phyloP scores from a whole-genome alignment of 148 eudicot genomes.

The Agrostemma githago region DNA sequence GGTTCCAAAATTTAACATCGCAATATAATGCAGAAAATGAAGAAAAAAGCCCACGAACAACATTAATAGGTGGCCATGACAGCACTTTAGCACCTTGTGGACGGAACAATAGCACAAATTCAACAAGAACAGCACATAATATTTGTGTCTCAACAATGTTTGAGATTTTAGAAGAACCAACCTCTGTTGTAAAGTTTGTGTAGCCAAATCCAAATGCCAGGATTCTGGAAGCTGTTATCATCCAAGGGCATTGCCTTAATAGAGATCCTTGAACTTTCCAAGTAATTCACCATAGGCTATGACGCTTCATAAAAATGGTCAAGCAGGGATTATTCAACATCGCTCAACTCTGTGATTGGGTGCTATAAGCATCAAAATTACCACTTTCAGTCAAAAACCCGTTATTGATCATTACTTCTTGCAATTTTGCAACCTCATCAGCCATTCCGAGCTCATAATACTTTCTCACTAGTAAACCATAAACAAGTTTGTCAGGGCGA shows the following conservation, averaged over 20 bases:
- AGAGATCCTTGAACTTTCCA: constrained; percentile 14
- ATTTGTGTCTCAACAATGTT: not conserved
- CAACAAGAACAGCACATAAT: not conserved
- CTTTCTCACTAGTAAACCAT: constrained; percentile 52
- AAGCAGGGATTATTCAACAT: constrained; percentile 3
- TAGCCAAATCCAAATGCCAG: not conserved
- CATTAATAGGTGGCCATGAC: not conserved
- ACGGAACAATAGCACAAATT: not conserved
- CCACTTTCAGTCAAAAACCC: constrained; percentile 33
- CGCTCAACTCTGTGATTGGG: constrained; percentile 12
- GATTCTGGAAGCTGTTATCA: not conserved
- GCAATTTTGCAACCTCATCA: constrained; percentile 68
- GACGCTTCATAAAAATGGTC: not conserved
- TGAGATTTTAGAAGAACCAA: constrained; percentile 8
- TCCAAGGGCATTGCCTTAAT: constrained; percentile 5
- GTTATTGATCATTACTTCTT: constrained; percentile 57
- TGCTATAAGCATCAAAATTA: constrained; percentile 26
- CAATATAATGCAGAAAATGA: not conserved
- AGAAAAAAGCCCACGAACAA: not conserved
- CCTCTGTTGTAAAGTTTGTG: constrained; percentile 16
- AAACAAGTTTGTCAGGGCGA: constrained; percentile 71
- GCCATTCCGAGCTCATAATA: constrained; percentile 53
- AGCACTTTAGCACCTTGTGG: not conserved
- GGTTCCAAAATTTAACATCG: not conserved
- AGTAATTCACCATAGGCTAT: not conserved